Evolutionary conservation across 352 stramenopile species (phyloP).

Genomic region (Globisporangium solare): DNA sequence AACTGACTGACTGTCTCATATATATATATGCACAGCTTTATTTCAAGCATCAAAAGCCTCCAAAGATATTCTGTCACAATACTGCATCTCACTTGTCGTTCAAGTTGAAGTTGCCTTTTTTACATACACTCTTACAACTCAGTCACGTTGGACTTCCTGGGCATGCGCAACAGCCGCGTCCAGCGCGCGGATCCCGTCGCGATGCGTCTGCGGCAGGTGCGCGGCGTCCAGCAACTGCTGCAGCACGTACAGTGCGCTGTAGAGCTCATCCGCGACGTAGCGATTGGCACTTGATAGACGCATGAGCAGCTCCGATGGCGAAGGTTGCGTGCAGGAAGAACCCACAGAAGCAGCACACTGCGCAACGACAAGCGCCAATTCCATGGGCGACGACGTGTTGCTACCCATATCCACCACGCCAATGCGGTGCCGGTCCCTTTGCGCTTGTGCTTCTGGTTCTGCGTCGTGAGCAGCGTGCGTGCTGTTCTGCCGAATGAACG

Average conservation of each 20-base stretch:
- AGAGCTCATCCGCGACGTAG: slow-evolving; percentile 21
- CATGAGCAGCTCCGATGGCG: background rate
- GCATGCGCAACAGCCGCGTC: slow-evolving; percentile 19
- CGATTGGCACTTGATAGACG: background rate
- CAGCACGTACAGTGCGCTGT: slow-evolving; percentile 29
- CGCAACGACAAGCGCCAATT: slow-evolving; percentile 9
- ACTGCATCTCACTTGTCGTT: too few species aligned
- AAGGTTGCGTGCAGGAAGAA: background rate
- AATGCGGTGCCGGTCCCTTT: background rate
- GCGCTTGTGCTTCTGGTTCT: slow-evolving; percentile 15
- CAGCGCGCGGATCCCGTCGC: slow-evolving; percentile 21
- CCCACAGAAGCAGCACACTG: background rate
- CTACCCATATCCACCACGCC: slow-evolving; percentile 13
- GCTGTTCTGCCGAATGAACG: background rate
- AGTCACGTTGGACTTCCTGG: slow-evolving; percentile 3
- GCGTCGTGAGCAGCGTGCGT: background rate
- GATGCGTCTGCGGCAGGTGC: slow-evolving; percentile 13
- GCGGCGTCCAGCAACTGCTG: slow-evolving; percentile 29
- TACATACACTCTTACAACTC: background rate
- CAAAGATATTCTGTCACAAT: too few species aligned
- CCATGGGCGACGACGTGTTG: slow-evolving; percentile 10
- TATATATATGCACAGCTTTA: too few species aligned
- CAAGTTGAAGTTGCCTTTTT: too few species aligned
- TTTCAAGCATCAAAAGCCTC: too few species aligned
- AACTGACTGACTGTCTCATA: too few species aligned